These are phyloP conservation scores for Pilaira anomala DNA, from an alignment of 192 early-diverging fungal species.

Conservation along the genomic window DNA sequence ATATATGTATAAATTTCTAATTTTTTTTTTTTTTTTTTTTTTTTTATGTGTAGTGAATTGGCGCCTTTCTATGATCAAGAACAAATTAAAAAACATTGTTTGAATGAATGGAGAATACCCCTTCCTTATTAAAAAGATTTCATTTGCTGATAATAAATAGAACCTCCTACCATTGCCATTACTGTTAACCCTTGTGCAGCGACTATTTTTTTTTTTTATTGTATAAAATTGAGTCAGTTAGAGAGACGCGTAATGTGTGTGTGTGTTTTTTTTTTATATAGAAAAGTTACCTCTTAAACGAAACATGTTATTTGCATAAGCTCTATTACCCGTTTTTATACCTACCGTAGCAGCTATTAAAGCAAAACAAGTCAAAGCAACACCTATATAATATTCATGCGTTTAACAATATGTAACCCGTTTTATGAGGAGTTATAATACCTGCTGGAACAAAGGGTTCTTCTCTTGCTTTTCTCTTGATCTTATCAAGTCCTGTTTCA, in stretches of 20 bases:
- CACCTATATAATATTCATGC: conserved; percentile 15
- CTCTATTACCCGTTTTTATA: conserved; percentile 27
- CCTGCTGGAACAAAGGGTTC: conserved; percentile 40
- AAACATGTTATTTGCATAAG: conserved; percentile 41
- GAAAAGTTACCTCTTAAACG: conserved; percentile 28
- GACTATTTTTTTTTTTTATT: conserved; percentile 16
- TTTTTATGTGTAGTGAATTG: conserved; percentile 7
- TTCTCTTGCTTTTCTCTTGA: conserved; percentile 38
- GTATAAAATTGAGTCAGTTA: background rate
- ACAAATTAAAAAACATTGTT: conserved; percentile 35
- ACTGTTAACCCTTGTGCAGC: conserved; percentile 31
- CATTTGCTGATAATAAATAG: conserved; percentile 18
- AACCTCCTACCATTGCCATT: conserved; percentile 25
- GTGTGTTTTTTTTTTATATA: background rate
- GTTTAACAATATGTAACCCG: background rate
- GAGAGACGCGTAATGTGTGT: background rate
- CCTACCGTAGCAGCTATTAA: conserved; percentile 38
- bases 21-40: background rate
- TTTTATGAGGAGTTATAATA: background rate
- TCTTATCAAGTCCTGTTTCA: conserved; percentile 24
- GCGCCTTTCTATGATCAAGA: conserved; percentile 36
- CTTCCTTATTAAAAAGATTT: conserved; percentile 6
- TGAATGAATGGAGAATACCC: conserved; percentile 51
- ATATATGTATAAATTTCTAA: background rate
- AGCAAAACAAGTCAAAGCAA: conserved; percentile 40